phyloP scores from a whole-genome alignment of 768 basidiomycete species.

The Psilocybe cyanescens region DNA sequence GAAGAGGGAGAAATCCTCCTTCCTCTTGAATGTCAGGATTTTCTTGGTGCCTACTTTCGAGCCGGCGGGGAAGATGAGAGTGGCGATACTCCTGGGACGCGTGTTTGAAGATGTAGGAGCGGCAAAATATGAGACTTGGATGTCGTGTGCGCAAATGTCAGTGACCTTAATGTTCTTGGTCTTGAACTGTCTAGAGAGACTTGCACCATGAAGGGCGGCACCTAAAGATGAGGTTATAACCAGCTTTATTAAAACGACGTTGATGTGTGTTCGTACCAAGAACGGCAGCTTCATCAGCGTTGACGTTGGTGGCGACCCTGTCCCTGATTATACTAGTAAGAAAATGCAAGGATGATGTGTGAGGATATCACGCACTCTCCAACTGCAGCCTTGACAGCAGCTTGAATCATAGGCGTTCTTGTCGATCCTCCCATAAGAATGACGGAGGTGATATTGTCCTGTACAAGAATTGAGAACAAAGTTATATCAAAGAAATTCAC shows the following conservation, averaged over 20 bases:
- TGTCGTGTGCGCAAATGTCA: slow-evolving; percentile 74
- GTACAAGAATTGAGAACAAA: slow-evolving; percentile 5
- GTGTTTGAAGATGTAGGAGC: slow-evolving; percentile 52
- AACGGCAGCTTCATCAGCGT: slow-evolving; percentile 95
- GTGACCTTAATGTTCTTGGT: slow-evolving; percentile 91
- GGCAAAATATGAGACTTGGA: slow-evolving; percentile 79
- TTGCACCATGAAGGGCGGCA: slow-evolving; percentile 91
- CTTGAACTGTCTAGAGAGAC: slow-evolving; percentile 87
- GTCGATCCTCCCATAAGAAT: slow-evolving; percentile 93
- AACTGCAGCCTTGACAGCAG: slow-evolving; percentile 75
- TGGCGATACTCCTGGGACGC: slow-evolving; percentile 71
- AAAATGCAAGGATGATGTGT: not conserved
- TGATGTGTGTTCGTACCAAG: slow-evolving; percentile 43
- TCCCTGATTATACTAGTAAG: slow-evolving; percentile 42
- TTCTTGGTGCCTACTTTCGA: slow-evolving; percentile 84
- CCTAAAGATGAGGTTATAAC: not conserved
- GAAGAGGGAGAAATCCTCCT: slow-evolving; percentile 79
- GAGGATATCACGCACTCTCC: slow-evolving; percentile 61
- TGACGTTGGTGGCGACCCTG: slow-evolving; percentile 93
- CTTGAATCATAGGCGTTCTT: slow-evolving; percentile 90
- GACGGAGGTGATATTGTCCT: slow-evolving; percentile 84
- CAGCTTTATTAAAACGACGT: not conserved
- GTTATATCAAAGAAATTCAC: not conserved
- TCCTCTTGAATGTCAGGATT: slow-evolving; percentile 83
- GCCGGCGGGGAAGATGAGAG: slow-evolving; percentile 76